These are phyloP conservation scores for Hebeloma cylindrosporum DNA, from an alignment of 768 basidiomycete species.

Conservation along the genomic window DNA sequence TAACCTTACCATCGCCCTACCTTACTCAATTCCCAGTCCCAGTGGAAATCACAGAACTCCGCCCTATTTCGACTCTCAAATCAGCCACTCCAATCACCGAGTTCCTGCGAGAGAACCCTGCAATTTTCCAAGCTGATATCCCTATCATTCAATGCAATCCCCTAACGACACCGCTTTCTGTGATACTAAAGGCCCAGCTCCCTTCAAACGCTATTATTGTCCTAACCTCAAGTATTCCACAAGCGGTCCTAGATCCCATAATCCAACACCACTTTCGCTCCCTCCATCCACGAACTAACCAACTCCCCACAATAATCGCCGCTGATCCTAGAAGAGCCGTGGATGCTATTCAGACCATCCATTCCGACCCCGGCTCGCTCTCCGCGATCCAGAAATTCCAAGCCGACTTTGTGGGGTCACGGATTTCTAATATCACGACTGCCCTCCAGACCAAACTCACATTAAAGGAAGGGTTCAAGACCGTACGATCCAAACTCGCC, in stretches of 20 bases:
- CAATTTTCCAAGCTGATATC: conserved; percentile 52
- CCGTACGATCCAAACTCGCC: conserved; percentile 37
- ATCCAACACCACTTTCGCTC: conserved; percentile 14
- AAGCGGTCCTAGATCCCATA: conserved; percentile 14
- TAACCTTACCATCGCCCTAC: conserved; percentile 49
- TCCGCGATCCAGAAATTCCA: conserved; percentile 64
- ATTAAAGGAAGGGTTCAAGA: conserved; percentile 7
- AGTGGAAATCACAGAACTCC: conserved; percentile 47
- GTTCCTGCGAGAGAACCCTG: conserved; percentile 21
- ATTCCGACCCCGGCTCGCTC: conserved; percentile 43
- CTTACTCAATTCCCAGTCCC: conserved; percentile 55
- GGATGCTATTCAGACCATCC: conserved; percentile 49
- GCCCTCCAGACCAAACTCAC: conserved; percentile 31
- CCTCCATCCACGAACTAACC: conserved; percentile 16
- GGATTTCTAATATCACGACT: conserved; percentile 48
- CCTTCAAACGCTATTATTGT: conserved; percentile 49
- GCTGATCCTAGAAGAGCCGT: conserved; percentile 63
- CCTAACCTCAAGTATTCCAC: conserved; percentile 32
- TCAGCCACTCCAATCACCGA: conserved; percentile 15
- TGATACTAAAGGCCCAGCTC: conserved; percentile 31
- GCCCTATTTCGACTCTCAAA: conserved; percentile 12
- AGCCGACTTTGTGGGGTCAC: conserved; percentile 57
- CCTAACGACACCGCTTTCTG: conserved; percentile 45
- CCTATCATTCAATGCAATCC: conserved; percentile 68
- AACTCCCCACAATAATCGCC: conserved; percentile 35